These are phyloP conservation scores for Bacterosira constricta DNA, from an alignment of 108 stramenopile species.

Conservation along the genomic window DNA sequence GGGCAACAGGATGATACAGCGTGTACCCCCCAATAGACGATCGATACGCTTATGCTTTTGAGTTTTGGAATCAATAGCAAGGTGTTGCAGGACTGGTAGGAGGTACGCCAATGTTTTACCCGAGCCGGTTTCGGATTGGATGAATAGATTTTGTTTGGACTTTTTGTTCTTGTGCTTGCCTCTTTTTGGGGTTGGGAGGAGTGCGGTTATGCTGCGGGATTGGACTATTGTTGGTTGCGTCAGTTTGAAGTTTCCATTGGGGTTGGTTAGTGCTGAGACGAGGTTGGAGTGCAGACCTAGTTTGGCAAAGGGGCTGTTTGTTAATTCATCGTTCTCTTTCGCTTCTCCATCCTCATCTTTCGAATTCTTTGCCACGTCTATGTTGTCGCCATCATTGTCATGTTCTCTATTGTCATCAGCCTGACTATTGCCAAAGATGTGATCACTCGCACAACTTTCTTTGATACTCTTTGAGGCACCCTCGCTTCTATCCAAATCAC, in stretches of 20 bases:
- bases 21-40: conserved; percentile 60
- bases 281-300: conserved; percentile 60
- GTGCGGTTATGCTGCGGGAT: conserved; percentile 40
- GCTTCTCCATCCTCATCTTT: not conserved
- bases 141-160: conserved; percentile 65
- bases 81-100: conserved; percentile 33
- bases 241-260: conserved; percentile 46
- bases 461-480: conserved; percentile 43
- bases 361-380: not conserved
- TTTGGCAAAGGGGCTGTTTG: conserved; percentile 37
- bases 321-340: not conserved
- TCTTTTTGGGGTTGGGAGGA: conserved; percentile 41
- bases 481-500: conserved; percentile 78
- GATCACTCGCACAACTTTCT: conserved; percentile 39
- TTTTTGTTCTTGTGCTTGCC: not conserved
- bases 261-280: conserved; percentile 44
- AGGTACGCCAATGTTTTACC: conserved; percentile 65
- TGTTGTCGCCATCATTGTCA: conserved; percentile 23
- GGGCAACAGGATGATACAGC: conserved; percentile 87
- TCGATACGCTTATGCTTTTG: conserved; percentile 18
- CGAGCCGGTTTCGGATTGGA: conserved; percentile 91
- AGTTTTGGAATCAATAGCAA: conserved; percentile 48
- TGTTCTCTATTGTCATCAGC: conserved; percentile 16
- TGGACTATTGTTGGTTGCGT: conserved; percentile 77
- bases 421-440: conserved; percentile 32